A percentile compares a stretch with the other conserved stretches of the same genome.
phyloP scores from a whole-genome alignment of 805 yeast genomes.

The Pichia nanzhaoensis region DNA sequence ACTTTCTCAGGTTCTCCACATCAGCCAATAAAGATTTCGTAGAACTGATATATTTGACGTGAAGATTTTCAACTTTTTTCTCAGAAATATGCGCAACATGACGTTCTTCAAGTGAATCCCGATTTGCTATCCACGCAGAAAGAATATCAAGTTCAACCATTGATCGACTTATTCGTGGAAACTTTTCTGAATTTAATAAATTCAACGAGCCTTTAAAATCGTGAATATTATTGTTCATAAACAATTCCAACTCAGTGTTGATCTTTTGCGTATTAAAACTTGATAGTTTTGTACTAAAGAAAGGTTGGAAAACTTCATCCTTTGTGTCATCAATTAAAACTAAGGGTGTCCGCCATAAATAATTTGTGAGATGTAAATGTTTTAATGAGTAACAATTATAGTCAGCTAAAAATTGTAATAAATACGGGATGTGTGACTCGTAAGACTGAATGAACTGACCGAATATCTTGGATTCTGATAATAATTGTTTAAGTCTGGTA shows the following conservation, averaged over 20 bases:
- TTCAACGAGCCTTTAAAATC: slow-evolving; percentile 14
- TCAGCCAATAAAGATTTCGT: slow-evolving; percentile 59
- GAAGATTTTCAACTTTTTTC: slow-evolving; percentile 8
- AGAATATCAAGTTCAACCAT: slow-evolving; percentile 66
- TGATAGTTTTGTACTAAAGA: slow-evolving; percentile 21
- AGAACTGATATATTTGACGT: slow-evolving; percentile 31
- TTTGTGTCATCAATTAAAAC: slow-evolving; percentile 10
- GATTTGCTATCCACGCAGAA: slow-evolving; percentile 55
- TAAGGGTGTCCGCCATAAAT: slow-evolving; percentile 54
- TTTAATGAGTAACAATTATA: slow-evolving; percentile 80
- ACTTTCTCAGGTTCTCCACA: slow-evolving; percentile 42
- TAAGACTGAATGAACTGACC: slow-evolving; percentile 42
- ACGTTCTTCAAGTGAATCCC: slow-evolving; percentile 37
- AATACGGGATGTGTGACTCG: slow-evolving; percentile 77
- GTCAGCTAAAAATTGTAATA: slow-evolving; percentile 74
- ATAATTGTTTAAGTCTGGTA: slow-evolving; percentile 45
- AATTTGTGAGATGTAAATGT: slow-evolving; percentile 49
- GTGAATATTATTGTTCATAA: slow-evolving; percentile 24
- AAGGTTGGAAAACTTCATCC: slow-evolving; percentile 14
- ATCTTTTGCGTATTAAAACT: slow-evolving; percentile 22
- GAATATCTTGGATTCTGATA: slow-evolving; percentile 37
- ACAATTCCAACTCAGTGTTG: slow-evolving; percentile 29
- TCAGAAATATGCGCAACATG: slow-evolving; percentile 36
- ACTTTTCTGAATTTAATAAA: slow-evolving; percentile 27
- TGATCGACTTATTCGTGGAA: slow-evolving; percentile 53